These are phyloP conservation scores for Colletotrichum nymphaeae DNA, from an alignment of 2,329 filamentous ascomycete genomes.

Conservation along the genomic window DNA sequence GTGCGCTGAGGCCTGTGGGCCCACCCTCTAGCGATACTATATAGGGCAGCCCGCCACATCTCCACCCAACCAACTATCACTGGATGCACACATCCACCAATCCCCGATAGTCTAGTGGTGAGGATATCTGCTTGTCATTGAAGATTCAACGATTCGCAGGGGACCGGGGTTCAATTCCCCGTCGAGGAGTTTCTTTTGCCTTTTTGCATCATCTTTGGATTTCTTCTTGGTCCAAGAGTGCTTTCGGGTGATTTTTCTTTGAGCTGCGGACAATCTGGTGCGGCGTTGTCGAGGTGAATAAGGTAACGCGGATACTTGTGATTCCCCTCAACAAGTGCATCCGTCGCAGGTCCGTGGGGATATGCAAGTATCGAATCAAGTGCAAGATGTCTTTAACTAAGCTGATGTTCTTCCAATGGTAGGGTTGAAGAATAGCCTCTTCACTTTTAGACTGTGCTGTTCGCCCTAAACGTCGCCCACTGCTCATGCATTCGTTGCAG, in stretches of 20 bases:
- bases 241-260: too few species aligned
- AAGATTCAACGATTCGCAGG: neutral
- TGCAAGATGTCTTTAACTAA: too few species aligned
- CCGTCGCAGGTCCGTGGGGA: too few species aligned
- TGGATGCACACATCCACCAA: neutral
- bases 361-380: too few species aligned
- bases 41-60: fast-evolving
- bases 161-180: slow-evolving; percentile 2
- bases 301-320: too few species aligned
- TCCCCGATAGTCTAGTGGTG: neutral
- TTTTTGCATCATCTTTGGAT: neutral
- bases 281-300: too few species aligned
- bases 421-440: neutral
- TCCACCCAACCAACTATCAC: neutral
- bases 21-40: neutral
- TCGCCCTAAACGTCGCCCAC: slow-evolving; percentile 1
- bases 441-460: too few species aligned
- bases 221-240: too few species aligned
- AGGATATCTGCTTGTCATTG: neutral
- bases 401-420: too few species aligned
- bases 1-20: neutral
- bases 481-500: slow-evolving; percentile 23
- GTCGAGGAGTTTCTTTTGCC: neutral
- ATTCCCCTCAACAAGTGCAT: too few species aligned
- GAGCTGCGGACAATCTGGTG: too few species aligned